A percentile compares a stretch with the other conserved stretches of the same genome.
These are phyloP conservation scores for Madurella fahalii DNA, from an alignment of 2,329 filamentous ascomycete species.

Conservation along the genomic window DNA sequence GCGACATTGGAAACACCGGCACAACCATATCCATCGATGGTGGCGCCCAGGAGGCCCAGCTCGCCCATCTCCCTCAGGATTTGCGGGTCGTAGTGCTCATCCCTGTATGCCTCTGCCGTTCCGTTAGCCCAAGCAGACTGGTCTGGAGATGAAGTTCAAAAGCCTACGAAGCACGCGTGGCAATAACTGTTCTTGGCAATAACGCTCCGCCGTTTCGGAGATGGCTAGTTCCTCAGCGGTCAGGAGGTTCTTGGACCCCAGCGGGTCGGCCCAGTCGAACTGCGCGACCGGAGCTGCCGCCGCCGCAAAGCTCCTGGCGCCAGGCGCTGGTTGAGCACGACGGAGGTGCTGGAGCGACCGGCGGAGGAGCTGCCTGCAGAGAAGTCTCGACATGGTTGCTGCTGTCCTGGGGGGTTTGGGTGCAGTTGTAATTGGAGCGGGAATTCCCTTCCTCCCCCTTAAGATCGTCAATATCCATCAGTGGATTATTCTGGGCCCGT, in stretches of 20 bases:
- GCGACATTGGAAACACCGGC: conserved; percentile 79
- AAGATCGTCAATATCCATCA: neutral
- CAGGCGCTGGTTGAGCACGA: conserved; percentile 2
- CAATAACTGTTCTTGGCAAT: conserved; percentile 85
- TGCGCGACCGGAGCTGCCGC: conserved; percentile 16
- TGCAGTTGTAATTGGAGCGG: neutral
- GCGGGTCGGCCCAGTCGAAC: conserved; percentile 92
- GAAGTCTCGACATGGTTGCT: conserved; percentile 22
- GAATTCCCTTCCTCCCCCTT: neutral
- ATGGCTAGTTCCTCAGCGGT: conserved; percentile 92
- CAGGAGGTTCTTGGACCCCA: conserved; percentile 68
- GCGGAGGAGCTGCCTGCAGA: conserved; percentile 16
- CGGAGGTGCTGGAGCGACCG: conserved; percentile 10
- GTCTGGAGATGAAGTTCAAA: neutral
- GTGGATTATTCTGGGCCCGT: neutral
- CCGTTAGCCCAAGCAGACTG: conserved; percentile 3
- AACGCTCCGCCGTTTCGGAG: conserved; percentile 83
- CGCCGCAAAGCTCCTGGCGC: conserved; percentile 19
- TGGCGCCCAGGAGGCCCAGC: conserved; percentile 74
- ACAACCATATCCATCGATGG: conserved; percentile 78
- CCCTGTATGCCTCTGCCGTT: conserved; percentile 50
- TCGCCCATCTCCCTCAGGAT: conserved; percentile 86
- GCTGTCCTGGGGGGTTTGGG: neutral
- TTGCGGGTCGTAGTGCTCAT: conserved; percentile 74
- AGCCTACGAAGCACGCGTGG: conserved; percentile 77